phyloP scores from a whole-genome alignment of 441 rosid genomes.

The Pelargonium myrrhifolium region DNA sequence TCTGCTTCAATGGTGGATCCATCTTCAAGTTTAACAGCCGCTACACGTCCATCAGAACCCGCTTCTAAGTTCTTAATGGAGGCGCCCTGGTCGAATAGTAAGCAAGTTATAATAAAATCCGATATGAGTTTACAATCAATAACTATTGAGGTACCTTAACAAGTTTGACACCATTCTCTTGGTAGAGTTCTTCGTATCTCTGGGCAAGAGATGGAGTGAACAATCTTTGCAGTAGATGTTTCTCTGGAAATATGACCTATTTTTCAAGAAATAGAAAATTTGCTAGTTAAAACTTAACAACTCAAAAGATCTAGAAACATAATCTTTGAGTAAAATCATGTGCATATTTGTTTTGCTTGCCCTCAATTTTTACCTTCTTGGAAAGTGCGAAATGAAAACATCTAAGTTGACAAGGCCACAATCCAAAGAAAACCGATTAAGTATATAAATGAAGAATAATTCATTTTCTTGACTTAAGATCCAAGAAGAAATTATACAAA shows the following conservation, averaged over 20 bases:
- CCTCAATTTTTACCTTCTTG: background rate
- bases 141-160: conserved; percentile 38
- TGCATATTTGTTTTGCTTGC: background rate
- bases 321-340: background rate
- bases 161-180: conserved; percentile 69
- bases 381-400: background rate
- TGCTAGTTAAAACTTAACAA: conserved; percentile 8
- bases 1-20: conserved; percentile 78
- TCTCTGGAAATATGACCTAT: conserved; percentile 75
- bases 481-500: background rate
- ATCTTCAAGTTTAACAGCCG: conserved; percentile 70
- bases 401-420: background rate
- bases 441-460: background rate
- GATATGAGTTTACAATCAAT: conserved; percentile 1
- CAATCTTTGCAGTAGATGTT: conserved; percentile 74
- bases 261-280: conserved; percentile 9
- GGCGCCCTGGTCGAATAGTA: conserved; percentile 45
- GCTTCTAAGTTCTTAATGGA: conserved; percentile 68
- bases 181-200: conserved; percentile 71
- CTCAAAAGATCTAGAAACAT: conserved; percentile 11
- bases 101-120: conserved; percentile 15
- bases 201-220: conserved; percentile 86
- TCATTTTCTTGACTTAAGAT: background rate
- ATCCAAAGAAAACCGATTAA: background rate
- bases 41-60: conserved; percentile 62